Evolutionary conservation across 2,329 filamentous ascomycete genomes (phyloP), one percentile per base, ranked within the genome.

Genomic region (Cladosporium sp.): DNA sequence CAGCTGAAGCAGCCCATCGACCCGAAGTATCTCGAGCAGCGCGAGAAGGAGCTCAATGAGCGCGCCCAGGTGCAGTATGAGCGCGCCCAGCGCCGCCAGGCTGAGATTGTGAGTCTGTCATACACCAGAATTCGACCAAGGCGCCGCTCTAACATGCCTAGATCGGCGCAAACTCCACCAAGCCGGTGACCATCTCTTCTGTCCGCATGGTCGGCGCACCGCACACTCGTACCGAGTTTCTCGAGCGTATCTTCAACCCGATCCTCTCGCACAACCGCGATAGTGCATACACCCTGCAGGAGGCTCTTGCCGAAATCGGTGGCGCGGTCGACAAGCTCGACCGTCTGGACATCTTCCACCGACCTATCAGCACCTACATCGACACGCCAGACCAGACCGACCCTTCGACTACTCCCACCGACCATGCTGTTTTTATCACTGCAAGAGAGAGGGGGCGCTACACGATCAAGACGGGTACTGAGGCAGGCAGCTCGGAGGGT

Each of bases 401-500:
- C 54, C 78, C 87, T 0, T 81, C 83, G 6, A 82, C 84, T 8
- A 83, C 83, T 2, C 82, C 85, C 2, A 89, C 84, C 50, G 89
- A 95, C 65, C 72, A 97, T 59, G 86, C 92, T 58, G 80, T 96
- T 47, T 87, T 85, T 61, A 79, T 96, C 51, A 83, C 82, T 47
- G 86, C 88, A 18, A 78, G 80, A 54, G 92, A 99, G 70, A 84
- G 88, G 58, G 86, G 88, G 27, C 84, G 87, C 34, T 82, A 97
- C 64, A 83, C 90, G 53, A 80, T 97, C 63, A 95, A 95, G 74
- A 96, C 91, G 0, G 93, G 93, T 53, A 97, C 93, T 7, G 92
- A 97, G 66, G 79, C 96, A 40, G 93, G 93, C 56, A 95, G 95
- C 64, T 84, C 89, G 18, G 93, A 99, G 70, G 93, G 92, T 30